Conservation (phyloP, 2,329 filamentous ascomycete species). For the Parafenestella ontariensis region DNA sequence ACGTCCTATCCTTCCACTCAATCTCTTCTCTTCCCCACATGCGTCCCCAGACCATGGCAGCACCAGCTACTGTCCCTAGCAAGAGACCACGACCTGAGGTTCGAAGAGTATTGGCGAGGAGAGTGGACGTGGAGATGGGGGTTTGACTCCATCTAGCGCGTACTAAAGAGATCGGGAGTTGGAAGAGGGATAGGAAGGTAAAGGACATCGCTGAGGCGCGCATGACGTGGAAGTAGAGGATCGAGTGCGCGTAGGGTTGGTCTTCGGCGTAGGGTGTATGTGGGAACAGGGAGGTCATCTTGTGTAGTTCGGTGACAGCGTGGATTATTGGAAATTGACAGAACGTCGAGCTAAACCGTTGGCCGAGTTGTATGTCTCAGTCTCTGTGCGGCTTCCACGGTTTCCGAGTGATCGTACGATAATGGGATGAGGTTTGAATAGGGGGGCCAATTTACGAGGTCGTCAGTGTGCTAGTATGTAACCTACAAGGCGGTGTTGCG, state of each 20-base stretch:
- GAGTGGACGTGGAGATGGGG: background rate
- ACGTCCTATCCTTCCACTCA: slow-evolving; percentile 70
- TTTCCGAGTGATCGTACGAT: background rate
- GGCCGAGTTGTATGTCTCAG: background rate
- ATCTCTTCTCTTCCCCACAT: slow-evolving; percentile 66
- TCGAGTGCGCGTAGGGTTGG: slow-evolving; percentile 61
- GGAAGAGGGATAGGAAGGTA: slow-evolving; percentile 55
- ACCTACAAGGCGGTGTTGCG: background rate
- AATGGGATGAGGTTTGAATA: background rate
- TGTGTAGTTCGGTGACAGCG: background rate
- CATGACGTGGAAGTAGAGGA: slow-evolving; percentile 67
- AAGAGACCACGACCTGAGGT: slow-evolving; percentile 56
- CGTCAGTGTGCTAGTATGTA: background rate
- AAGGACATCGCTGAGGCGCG: slow-evolving; percentile 63
- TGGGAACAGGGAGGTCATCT: slow-evolving; percentile 64
- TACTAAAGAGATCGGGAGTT: slow-evolving; percentile 41
- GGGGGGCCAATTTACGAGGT: background rate
- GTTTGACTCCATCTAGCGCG: slow-evolving; percentile 13
- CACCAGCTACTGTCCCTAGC: slow-evolving; percentile 55
- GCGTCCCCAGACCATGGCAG: slow-evolving; percentile 53
- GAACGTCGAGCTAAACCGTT: background rate
- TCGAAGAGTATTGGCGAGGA: slow-evolving; percentile 50
- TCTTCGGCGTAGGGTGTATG: slow-evolving; percentile 68
- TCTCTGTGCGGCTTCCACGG: background rate
- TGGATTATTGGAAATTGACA: background rate